Base-by-base conservation (phyloP, 2,329 filamentous ascomycete species). In the Colletotrichum scovillei region DNA sequence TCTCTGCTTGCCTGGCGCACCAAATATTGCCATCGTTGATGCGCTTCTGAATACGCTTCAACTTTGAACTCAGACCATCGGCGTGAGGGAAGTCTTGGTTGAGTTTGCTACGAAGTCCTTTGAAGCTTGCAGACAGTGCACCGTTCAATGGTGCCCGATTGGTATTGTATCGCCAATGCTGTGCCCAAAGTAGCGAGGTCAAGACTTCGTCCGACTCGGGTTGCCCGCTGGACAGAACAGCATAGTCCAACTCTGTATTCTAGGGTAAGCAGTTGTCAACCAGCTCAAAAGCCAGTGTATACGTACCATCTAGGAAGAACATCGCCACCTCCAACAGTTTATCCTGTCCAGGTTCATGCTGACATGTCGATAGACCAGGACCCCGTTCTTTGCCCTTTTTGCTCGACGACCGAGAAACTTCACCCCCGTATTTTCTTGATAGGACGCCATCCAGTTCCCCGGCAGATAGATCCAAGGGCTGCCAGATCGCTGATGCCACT, bases 291-390 rank as follows among this genome's bases (percentile, higher is more conserved):
- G 16, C 22, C 3, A 28, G 1, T 6, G 11, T 16, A 53, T 58
- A 77, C 69, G 4, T 80, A 88, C 87, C 86, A 77, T 90, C 88
- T 24, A 90, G 79, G 70, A 89, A 89, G 68, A 86, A 83, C 63
- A 84, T 82, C 9, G 85, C 85, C 55, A 84, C 81, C 49, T 78
- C 78, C 1, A 84, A 76, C 8, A 90, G 77, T 12, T 81, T 79
- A 71, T 89, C 86, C 11, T 64, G 65, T 26, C 65, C 69, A 28
- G 12, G 7, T 26, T 66, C 69, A 24, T 8, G 7, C 8, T n/a
- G 71, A 28, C 28, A 69, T 46, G 5, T 63, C 55, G 46, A 65
- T 56, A 7, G 14, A 4, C 46, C n/a, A 26, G 64, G 71, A 22
- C 81, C 82, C 3, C 77, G 81, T 26, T 83, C 81, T 76, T 88